Evolutionary conservation across 371 early-diverging fungal species (phyloP).

Genomic region (Nematocida major): DNA sequence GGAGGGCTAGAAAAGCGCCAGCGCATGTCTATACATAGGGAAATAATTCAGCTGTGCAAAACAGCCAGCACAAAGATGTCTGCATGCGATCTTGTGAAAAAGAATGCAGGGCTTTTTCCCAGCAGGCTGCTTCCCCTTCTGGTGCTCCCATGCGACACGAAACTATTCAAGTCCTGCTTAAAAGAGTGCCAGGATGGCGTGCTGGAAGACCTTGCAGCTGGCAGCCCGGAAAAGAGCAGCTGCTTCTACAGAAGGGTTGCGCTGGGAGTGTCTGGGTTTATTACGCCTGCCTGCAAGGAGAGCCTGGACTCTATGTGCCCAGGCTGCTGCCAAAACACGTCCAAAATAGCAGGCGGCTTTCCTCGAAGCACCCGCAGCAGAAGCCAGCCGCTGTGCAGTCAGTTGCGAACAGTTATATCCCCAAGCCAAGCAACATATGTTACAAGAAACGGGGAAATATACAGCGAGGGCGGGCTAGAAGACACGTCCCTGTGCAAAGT

Average conservation of each 20-base stretch:
- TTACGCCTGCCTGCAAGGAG: slow-evolving; percentile 41
- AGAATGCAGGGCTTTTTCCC: neutral
- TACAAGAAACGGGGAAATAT: neutral
- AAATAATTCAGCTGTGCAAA: neutral
- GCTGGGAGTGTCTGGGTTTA: slow-evolving; percentile 42
- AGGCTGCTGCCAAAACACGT: slow-evolving; percentile 1
- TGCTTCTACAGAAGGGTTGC: slow-evolving; percentile 30
- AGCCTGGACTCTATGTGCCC: slow-evolving; percentile 23
- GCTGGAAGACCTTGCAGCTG: neutral
- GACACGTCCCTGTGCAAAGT: neutral
- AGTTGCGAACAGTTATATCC: neutral
- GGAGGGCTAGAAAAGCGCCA: neutral
- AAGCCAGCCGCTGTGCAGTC: slow-evolving; percentile 15
- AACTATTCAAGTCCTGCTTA: no score
- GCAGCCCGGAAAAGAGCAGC: neutral
- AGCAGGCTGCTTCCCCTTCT: slow-evolving; percentile 8
- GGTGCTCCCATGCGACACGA: slow-evolving; percentile 8
- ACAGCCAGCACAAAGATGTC: neutral
- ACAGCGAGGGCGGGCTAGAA: neutral
- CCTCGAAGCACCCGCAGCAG: slow-evolving; percentile 41
- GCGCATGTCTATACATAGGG: neutral
- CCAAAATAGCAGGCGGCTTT: neutral
- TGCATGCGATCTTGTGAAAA: neutral
- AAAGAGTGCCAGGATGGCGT: neutral
- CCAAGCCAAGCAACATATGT: slow-evolving; percentile 5